A percentile compares a stretch with the other conserved stretches of the same genome.
Evolutionary conservation across 2,329 filamentous ascomycete genomes (phyloP).

Genomic region (Fusarium udum): DNA sequence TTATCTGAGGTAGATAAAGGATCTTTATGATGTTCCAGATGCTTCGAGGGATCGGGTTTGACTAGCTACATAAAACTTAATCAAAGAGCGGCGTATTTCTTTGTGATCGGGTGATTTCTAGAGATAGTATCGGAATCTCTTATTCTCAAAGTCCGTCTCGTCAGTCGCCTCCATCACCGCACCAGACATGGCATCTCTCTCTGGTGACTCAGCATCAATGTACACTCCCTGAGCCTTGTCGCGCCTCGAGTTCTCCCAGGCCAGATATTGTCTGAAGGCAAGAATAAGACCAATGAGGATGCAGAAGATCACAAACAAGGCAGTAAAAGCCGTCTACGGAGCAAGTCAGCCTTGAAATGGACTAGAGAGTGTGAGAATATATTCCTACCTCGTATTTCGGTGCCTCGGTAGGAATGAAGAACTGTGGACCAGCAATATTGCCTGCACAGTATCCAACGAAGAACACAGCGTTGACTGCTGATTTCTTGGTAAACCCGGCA

Average conservation of each 20-base stretch:
- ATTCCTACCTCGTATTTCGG: not conserved
- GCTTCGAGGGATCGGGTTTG: not conserved
- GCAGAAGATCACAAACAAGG: not conserved
- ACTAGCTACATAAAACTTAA: rapidly evolving
- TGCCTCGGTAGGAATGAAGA: not conserved
- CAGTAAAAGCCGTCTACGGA: not conserved
- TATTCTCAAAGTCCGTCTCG: not conserved
- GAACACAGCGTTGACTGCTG: not conserved
- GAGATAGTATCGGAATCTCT: not conserved
- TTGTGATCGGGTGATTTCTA: not conserved
- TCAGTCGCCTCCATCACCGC: not conserved
- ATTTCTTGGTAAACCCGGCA: not conserved
- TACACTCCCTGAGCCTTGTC: not conserved
- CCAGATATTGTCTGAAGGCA: not conserved
- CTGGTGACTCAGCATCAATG: not conserved
- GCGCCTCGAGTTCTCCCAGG: not conserved
- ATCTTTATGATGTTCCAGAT: not conserved
- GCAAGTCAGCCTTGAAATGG: rapidly evolving
- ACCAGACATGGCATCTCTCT: not conserved
- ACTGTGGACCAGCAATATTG: not conserved
- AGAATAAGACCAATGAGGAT: not conserved
- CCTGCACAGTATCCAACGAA: not conserved
- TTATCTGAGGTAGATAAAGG: not conserved
- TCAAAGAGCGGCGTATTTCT: rapidly evolving
- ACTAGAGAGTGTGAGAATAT: rapidly evolving